These are phyloP conservation scores for Alisma plantagoaquatica DNA, from an alignment of 106 monocot genomes.

Conservation along the genomic window DNA sequence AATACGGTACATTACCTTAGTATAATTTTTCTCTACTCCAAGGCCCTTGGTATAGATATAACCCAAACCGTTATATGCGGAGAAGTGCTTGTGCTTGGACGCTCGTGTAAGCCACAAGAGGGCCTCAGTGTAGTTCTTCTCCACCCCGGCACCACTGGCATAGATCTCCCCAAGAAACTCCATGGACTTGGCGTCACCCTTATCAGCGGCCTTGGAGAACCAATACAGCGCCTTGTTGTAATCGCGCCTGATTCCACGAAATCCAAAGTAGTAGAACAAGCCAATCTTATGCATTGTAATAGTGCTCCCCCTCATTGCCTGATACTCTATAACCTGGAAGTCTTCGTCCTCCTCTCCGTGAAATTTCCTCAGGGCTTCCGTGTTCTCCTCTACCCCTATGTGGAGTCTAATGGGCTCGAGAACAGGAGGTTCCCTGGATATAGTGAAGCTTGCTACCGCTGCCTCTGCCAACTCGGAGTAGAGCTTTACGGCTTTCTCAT, in stretches of 20 bases:
- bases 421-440: slow-evolving; percentile 74
- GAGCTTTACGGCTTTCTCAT: slow-evolving; percentile 70
- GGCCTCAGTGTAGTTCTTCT: slow-evolving; percentile 81
- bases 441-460: slow-evolving; percentile 78
- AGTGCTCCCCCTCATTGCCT: slow-evolving; percentile 68
- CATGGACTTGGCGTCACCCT: slow-evolving; percentile 68
- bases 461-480: slow-evolving; percentile 85
- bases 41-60: slow-evolving; percentile 97
- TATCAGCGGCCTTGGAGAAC: slow-evolving; percentile 79
- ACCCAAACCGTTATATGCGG: slow-evolving; percentile 87
- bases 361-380: slow-evolving; percentile 60
- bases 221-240: slow-evolving; percentile 57
- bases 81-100: slow-evolving; percentile 50
- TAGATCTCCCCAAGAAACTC: slow-evolving; percentile 94
- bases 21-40: slow-evolving; percentile 80
- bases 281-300: slow-evolving; percentile 67
- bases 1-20: slow-evolving; percentile 36
- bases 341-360: slow-evolving; percentile 88
- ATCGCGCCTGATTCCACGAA: slow-evolving; percentile 69
- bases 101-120: slow-evolving; percentile 73
- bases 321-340: slow-evolving; percentile 88
- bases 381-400: slow-evolving; percentile 84
- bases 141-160: slow-evolving; percentile 83
- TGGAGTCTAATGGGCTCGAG: slow-evolving; percentile 74
- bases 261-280: slow-evolving; percentile 75